These are phyloP conservation scores for Gossypium australe DNA, from an alignment of 345 rosid species.

Conservation along the genomic window DNA sequence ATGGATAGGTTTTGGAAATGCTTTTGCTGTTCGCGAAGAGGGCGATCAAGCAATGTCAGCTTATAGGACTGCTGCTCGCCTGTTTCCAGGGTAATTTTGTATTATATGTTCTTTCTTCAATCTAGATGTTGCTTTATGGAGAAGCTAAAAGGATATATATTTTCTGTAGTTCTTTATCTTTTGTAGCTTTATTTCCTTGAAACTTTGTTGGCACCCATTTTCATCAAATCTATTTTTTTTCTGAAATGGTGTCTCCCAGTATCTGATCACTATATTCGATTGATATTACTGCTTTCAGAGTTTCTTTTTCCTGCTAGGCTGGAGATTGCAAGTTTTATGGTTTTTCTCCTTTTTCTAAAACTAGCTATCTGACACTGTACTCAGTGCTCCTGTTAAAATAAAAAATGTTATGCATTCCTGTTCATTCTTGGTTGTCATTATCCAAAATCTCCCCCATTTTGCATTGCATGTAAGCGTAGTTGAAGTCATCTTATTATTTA, in stretches of 20 bases:
- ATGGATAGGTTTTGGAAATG: constrained; percentile 90
- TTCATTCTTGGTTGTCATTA: constrained; percentile 1
- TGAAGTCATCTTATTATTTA: constrained; percentile 45
- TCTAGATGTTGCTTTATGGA: background rate
- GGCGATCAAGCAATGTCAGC: constrained; percentile 98
- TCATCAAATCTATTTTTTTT: background rate
- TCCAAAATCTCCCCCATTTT: background rate
- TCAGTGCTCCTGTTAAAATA: background rate
- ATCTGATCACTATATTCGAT: background rate
- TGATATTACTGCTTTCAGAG: background rate
- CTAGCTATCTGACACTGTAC: background rate
- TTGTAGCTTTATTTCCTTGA: background rate
- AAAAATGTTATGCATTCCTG: background rate
- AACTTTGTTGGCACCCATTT: background rate
- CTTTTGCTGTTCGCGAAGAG: constrained; percentile 85
- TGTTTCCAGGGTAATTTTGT: constrained; percentile 82
- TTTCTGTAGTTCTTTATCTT: background rate
- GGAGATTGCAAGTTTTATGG: background rate
- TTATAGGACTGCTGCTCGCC: constrained; percentile 87
- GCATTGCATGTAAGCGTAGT: constrained; percentile 15
- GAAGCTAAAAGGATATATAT: background rate
- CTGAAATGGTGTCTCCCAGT: background rate
- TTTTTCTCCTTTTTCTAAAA: background rate
- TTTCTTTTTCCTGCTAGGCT: background rate
- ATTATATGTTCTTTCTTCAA: background rate